Conservation (phyloP, 2,329 filamentous ascomycete genomes). For the Stachybotrys chlorohalonatus region DNA sequence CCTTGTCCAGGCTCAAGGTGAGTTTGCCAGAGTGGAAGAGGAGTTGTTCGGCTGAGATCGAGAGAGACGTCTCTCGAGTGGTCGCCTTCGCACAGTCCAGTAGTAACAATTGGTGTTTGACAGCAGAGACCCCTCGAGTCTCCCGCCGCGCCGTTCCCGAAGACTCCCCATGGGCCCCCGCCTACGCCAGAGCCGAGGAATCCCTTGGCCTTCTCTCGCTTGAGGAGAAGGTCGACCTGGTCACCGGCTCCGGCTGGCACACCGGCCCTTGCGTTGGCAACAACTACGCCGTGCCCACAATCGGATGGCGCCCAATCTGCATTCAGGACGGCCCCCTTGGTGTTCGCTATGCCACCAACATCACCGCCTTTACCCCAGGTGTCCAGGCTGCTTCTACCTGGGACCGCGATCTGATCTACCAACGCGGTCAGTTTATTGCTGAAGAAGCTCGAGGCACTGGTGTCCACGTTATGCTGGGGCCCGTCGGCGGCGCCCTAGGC, state of each 20-base stretch:
- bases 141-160: neutral
- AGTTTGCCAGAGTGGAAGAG: too few species aligned
- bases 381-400: slow-evolving; percentile 52
- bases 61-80: neutral
- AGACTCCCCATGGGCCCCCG: neutral
- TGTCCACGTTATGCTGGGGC: slow-evolving; percentile 68
- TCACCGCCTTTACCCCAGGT: slow-evolving; percentile 36
- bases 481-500: slow-evolving; percentile 36
- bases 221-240: neutral
- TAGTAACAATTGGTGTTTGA: neutral
- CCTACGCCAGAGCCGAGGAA: neutral
- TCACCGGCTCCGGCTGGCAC: neutral
- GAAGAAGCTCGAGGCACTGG: slow-evolving; percentile 69
- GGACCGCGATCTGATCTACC: slow-evolving; percentile 62
- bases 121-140: neutral
- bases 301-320: slow-evolving; percentile 27
- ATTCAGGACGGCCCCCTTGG: slow-evolving; percentile 18
- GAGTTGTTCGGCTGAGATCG: too few species aligned
- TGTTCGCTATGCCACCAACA: slow-evolving; percentile 17
- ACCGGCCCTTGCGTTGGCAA: slow-evolving; percentile 6
- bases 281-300: slow-evolving; percentile 19
- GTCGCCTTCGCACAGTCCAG: neutral
- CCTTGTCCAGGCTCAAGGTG: neutral
- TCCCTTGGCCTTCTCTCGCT: neutral
- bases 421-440: slow-evolving; percentile 65